A percentile compares a stretch with the other conserved stretches of the same genome.
Conservation (phyloP, 306 rosid species). For the Cyamopsis tetragonoloba region DNA sequence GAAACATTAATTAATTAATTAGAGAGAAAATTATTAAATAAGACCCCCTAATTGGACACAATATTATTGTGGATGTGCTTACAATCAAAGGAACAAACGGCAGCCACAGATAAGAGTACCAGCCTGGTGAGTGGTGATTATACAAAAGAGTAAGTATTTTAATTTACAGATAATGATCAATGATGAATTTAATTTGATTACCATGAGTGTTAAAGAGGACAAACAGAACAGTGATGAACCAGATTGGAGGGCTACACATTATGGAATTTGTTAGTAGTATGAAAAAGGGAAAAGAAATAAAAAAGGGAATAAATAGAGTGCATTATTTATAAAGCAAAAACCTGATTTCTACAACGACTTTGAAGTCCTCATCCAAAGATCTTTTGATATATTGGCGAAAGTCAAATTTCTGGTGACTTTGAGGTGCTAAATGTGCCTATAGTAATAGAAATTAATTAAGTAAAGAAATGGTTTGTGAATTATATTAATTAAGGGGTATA, state of each 20-base stretch:
- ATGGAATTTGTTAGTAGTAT: too few relatives aligned
- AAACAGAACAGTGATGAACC: slow-evolving; percentile 77
- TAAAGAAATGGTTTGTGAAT: too few relatives aligned
- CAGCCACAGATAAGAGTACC: slow-evolving; percentile 73
- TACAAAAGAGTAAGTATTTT: not conserved
- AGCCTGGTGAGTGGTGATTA: slow-evolving; percentile 46
- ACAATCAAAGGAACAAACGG: slow-evolving; percentile 88
- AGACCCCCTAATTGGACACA: too few relatives aligned
- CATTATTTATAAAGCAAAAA: slow-evolving; percentile 1
- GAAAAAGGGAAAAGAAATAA: not conserved
- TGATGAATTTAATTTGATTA: slow-evolving; percentile 19
- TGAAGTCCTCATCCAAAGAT: slow-evolving; percentile 87
- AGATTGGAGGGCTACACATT: slow-evolving; percentile 84
- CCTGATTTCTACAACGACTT: slow-evolving; percentile 91
- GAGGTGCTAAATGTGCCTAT: slow-evolving; percentile 97
- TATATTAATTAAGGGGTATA: not conserved
- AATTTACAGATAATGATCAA: not conserved
- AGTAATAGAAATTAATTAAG: too few relatives aligned
- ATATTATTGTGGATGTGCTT: slow-evolving; percentile 47
- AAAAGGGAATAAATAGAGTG: too few relatives aligned
- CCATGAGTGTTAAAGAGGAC: slow-evolving; percentile 77
- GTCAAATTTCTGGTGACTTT: slow-evolving; percentile 60
- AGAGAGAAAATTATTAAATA: too few relatives aligned
- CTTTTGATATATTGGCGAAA: slow-evolving; percentile 78
- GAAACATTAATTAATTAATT: too few relatives aligned